Evolutionary conservation across 352 stramenopile genomes (phyloP), one percentile per base, ranked within the genome.

Genomic region (Globisporangium cederbergense): DNA sequence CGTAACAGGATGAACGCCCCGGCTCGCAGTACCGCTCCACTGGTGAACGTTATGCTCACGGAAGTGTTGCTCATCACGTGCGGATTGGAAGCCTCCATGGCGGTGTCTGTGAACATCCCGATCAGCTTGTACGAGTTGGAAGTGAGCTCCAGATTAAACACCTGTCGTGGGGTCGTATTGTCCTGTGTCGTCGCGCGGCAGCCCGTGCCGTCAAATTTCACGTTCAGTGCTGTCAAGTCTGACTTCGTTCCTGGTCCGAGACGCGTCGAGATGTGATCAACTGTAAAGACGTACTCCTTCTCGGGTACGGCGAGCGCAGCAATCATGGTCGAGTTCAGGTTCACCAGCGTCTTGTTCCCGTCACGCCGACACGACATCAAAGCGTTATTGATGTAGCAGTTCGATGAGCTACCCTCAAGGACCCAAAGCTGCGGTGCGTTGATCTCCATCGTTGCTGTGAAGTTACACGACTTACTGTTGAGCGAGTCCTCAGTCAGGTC

Each of bases 1-100:
- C 85, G 83, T 28, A 93, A 66, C 38, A 93, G 64, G 66, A 93
- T 81, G 62, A 91, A 87, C 1, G 70, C 75, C 0, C 79, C 79
- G 10, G 79, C 74, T 56, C 67, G 76, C 2, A 93, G 65, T 43
- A 90, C 71, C 0, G 82, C 83, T 2, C 85, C 85, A 60, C 77
- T 93, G 2, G 55, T 66, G 28, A 91, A 89, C 49, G 57, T 77
- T 8, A 93, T 67, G n/a, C 72, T 76, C 56, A 93, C 66, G 1
- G 70, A 68, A 2, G 85, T 91, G 0, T 62, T 62, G 60, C 63
- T 78, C 71, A 90, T 74, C 52, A 91, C 81, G 34, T 73, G 64
- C 5, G 68, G 47, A 38, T 83, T 67, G 0, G 74, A 70, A 5
- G 83, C 85, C n/a, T 54, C 65, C 71, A 93, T 84, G 11, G 36